Conservation (phyloP, 345 rosid genomes). For the Eucalyptus shirleyi region DNA sequence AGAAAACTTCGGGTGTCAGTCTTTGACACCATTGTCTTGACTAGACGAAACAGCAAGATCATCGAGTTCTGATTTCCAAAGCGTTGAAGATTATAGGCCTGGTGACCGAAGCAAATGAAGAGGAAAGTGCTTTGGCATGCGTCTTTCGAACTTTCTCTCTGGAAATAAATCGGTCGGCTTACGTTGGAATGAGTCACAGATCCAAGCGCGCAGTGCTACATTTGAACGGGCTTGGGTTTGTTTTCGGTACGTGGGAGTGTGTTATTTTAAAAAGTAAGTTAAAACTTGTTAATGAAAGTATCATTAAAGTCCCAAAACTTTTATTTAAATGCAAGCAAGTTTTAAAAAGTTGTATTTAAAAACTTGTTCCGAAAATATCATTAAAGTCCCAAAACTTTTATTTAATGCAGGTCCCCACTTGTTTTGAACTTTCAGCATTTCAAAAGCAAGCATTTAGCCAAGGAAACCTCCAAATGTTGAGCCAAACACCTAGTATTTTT, state of each 20-base stretch:
- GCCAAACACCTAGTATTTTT: too few relatives aligned
- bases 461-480: rapidly evolving
- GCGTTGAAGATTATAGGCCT: neutral
- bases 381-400: too few relatives aligned
- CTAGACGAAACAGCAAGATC: neutral
- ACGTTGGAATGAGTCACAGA: neutral
- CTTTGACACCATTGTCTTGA: conserved; percentile 15
- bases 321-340: neutral
- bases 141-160: neutral
- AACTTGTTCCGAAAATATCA: too few relatives aligned
- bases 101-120: neutral
- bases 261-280: neutral
- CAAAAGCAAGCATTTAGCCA: too few relatives aligned
- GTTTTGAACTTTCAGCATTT: too few relatives aligned
- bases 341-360: too few relatives aligned
- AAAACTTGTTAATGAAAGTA: neutral
- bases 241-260: neutral
- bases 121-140: neutral
- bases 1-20: conserved; percentile 8
- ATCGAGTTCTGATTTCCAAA: neutral
- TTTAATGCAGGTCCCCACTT: too few relatives aligned
- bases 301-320: neutral
- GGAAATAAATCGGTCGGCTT: neutral
- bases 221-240: neutral
- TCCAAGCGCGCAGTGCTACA: neutral